Conservation (phyloP, 345 rosid genomes). For the Syzygium grande region DNA sequence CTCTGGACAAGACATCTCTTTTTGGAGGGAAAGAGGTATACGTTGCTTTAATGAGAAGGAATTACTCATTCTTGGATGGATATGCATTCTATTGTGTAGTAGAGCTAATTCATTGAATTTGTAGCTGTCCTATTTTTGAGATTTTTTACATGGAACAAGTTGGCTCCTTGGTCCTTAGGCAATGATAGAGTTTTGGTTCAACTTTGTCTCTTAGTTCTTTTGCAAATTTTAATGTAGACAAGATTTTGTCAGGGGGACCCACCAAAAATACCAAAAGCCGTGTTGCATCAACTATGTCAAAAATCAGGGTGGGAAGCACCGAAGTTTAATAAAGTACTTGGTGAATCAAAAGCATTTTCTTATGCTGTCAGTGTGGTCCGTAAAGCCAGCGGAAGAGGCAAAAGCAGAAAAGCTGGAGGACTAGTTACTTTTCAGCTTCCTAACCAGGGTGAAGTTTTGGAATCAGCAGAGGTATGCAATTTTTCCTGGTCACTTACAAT, state of each 20-base stretch:
- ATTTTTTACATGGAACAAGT: neutral
- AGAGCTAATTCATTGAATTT: neutral
- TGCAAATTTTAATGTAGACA: neutral
- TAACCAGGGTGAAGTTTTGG: slow-evolving; percentile 36
- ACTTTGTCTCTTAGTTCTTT: neutral
- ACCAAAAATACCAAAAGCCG: slow-evolving; percentile 67
- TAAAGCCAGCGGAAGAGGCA: slow-evolving; percentile 86
- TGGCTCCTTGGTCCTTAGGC: neutral
- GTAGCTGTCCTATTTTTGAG: neutral
- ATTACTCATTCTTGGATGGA: neutral
- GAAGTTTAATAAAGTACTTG: slow-evolving; percentile 56
- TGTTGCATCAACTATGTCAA: slow-evolving; percentile 90
- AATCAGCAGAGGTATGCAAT: slow-evolving; percentile 60
- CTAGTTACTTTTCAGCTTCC: slow-evolving; percentile 75
- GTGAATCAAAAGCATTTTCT: slow-evolving; percentile 33
- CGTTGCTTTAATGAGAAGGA: neutral
- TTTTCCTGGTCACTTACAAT: neutral
- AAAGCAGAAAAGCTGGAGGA: slow-evolving; percentile 92
- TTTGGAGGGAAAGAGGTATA: neutral
- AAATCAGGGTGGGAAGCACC: slow-evolving; percentile 94
- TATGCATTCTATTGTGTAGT: neutral
- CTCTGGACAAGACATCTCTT: neutral
- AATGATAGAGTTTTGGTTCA: neutral
- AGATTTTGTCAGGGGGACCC: slow-evolving; percentile 58
- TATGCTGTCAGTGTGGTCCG: slow-evolving; percentile 78